Base-by-base conservation (phyloP, 768 basidiomycete genomes). In the Lepiota brunneoincarnata region DNA sequence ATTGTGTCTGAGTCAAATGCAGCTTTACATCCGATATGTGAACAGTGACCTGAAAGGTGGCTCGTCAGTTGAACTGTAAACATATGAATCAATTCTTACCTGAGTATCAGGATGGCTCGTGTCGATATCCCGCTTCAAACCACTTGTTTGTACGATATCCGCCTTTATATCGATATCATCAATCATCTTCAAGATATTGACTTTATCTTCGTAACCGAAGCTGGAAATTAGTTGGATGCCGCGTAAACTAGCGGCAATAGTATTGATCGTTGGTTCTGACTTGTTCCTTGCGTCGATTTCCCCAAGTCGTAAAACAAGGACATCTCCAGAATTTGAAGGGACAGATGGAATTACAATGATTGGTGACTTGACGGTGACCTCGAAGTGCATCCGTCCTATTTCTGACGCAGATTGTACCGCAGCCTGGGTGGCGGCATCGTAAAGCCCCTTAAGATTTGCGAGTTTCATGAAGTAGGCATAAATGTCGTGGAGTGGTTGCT, bases 331-430 rank as follows among this genome's bases (percentile, higher is more conserved):
- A 5, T 65, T 69, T 2, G 77, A 68, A 2, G 86, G 74, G 63
- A 89, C 76, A 6, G 83, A 79, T 10, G 97, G 97, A 64, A 98
- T 86, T 21, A 96, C 75, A 43, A 98, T 67, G 60, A 99, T 98
- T 0, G 97, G 97, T 0, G 94, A 88, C 70, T 89, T 92, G 64
- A 98, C 76, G 21, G 86, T 84, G n/a, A 98, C 67, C 54, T 93
- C 82, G 70, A 94, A 98, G 67, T 91, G 84, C 90, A 98, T 94
- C 48, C 86, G 82, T 61, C 91, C 87, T n/a, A 95, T 89, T 67
- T 91, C 91, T n/a, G 92, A 84, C 4, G 94, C 97, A 44, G 81
- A 78, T 66, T 98, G 92, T 21, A 91, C 93, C 36, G 97, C 97
- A 18, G 84, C 96, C 65, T 91, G 86, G 2, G 92, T 90, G 10